Evolutionary conservation across 2,329 filamentous ascomycete species (phyloP).

Genomic region (Penicillium expansum): DNA sequence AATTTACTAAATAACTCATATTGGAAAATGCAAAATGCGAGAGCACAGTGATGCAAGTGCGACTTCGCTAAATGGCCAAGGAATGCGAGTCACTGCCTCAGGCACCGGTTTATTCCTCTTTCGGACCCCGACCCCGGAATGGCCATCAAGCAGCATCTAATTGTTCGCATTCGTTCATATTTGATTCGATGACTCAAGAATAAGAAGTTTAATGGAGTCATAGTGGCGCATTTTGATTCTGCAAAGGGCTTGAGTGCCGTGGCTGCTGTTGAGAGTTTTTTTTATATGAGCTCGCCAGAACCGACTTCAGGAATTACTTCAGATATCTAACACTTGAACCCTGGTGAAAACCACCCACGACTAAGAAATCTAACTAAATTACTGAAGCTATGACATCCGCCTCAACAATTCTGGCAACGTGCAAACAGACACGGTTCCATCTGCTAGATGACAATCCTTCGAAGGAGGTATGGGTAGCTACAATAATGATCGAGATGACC

Average conservation of each 20-base stretch:
- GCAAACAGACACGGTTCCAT: slow-evolving; percentile 67
- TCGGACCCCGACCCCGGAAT: slow-evolving; percentile 14
- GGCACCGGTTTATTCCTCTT: slow-evolving; percentile 23
- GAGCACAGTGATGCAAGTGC: too few species aligned
- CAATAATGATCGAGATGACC: not conserved
- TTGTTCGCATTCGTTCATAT: not conserved
- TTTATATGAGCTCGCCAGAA: not conserved
- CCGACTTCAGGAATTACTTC: not conserved
- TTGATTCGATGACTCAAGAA: not conserved
- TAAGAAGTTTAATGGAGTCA: not conserved
- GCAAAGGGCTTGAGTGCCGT: not conserved
- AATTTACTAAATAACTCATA: too few species aligned
- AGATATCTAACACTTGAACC: not conserved
- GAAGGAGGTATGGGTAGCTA: slow-evolving; percentile 47
- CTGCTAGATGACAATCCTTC: slow-evolving; percentile 54
- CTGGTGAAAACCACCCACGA: not conserved
- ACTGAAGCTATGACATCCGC: slow-evolving; percentile 10
- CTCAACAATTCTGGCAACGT: slow-evolving; percentile 55
- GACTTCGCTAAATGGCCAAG: too few species aligned
- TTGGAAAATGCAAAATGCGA: too few species aligned
- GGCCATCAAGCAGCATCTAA: not conserved
- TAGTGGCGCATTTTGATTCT: not conserved
- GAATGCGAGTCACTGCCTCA: slow-evolving; percentile 6
- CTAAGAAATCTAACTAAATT: too few species aligned
- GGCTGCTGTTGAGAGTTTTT: not conserved